These are phyloP conservation scores for Apiotrichum sp. DNA, from an alignment of 1,284 basidiomycete genomes.

Conservation along the genomic window DNA sequence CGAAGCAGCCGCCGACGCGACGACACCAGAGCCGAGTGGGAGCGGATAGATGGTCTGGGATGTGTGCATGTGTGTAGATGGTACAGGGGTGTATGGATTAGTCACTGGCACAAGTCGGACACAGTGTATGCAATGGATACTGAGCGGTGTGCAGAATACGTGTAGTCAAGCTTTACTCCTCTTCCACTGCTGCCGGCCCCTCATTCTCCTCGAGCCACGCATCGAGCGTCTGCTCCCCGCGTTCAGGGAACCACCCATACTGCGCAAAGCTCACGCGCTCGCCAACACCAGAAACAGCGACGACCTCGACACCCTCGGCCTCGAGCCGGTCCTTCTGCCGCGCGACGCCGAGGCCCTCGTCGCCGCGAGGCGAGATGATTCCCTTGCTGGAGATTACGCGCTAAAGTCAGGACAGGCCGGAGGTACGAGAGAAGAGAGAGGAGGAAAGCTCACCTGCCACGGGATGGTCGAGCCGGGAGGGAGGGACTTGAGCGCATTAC, in stretches of 20 bases:
- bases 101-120: no score
- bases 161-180: no score
- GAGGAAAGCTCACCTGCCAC: constrained; percentile 52
- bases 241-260: constrained; percentile 60
- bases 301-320: constrained; percentile 65
- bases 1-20: neutral
- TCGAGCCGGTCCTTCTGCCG: constrained; percentile 61
- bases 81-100: no score
- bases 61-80: no score
- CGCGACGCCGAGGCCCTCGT: constrained; percentile 62
- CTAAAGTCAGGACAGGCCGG: constrained; percentile 14
- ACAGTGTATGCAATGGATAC: neutral
- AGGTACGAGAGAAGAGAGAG: neutral
- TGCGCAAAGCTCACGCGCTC: constrained; percentile 52
- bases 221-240: constrained; percentile 12
- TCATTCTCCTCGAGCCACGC: constrained; percentile 5
- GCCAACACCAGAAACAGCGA: constrained; percentile 41
- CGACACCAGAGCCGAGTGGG: neutral
- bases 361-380: constrained; percentile 69
- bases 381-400: constrained; percentile 44
- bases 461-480: constrained; percentile 30
- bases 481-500: constrained; percentile 52
- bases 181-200: neutral
- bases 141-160: neutral
- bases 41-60: neutral